phyloP scores from a whole-genome alignment of 345 rosid genomes.

The Punica granatum region DNA sequence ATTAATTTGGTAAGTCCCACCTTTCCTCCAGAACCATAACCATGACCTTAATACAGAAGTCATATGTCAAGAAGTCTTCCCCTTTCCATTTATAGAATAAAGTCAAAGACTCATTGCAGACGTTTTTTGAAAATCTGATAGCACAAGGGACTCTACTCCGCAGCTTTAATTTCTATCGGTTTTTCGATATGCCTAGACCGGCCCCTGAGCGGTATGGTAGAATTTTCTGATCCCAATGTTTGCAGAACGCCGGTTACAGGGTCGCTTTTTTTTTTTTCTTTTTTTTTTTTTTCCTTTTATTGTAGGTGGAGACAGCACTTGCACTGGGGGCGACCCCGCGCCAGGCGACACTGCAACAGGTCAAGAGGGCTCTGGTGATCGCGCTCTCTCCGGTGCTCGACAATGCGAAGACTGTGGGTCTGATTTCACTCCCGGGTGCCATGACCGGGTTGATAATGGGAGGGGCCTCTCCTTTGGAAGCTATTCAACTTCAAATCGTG shows the following conservation, averaged over 20 bases:
- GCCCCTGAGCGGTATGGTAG: too few species aligned
- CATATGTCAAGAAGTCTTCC: background rate
- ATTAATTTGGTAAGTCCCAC: conserved; percentile 39
- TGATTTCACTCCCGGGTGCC: conserved; percentile 78
- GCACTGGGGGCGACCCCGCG: conserved; percentile 86
- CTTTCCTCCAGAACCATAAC: background rate
- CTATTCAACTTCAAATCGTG: conserved; percentile 90
- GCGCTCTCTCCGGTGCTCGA: conserved; percentile 83
- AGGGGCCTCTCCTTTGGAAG: conserved; percentile 84
- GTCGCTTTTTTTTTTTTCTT: too few species aligned
- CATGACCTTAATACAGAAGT: too few species aligned
- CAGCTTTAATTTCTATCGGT: too few species aligned
- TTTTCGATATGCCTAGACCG: too few species aligned
- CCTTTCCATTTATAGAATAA: background rate
- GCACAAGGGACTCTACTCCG: too few species aligned
- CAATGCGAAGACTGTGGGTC: conserved; percentile 91
- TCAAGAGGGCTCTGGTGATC: conserved; percentile 66
- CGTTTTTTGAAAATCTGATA: too few species aligned
- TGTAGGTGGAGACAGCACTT: conserved; percentile 81
- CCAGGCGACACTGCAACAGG: conserved; percentile 65
- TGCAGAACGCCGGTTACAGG: too few species aligned
- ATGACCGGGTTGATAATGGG: conserved; percentile 98
- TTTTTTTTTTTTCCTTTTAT: too few species aligned
- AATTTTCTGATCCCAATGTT: too few species aligned
- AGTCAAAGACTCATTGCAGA: too few species aligned